Evolutionary conservation across 192 early-diverging fungal species (phyloP).

Genomic region (Coemansia furcata): DNA sequence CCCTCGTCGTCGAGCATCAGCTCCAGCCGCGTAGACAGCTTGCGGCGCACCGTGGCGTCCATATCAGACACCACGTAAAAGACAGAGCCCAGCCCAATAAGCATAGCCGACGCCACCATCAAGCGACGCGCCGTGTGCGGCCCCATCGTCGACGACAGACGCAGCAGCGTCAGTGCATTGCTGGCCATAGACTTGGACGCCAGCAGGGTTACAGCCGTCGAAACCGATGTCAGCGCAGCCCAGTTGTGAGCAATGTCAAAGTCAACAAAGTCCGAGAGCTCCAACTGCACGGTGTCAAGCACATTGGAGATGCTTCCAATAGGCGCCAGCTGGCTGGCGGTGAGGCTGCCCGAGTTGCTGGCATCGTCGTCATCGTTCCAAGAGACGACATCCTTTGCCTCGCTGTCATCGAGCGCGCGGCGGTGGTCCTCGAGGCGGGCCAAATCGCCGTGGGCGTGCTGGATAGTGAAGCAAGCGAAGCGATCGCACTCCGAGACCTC

Average conservation of each 20-base stretch:
- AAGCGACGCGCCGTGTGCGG: conserved; percentile 41
- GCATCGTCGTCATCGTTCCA: conserved; percentile 20
- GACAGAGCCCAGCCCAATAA: conserved; percentile 55
- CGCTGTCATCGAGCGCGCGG: conserved; percentile 16
- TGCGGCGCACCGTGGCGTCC: conserved; percentile 67
- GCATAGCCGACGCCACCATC: conserved; percentile 35
- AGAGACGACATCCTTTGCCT: background rate
- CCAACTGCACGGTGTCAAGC: conserved; percentile 47
- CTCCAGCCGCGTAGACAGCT: conserved; percentile 57
- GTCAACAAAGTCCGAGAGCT: conserved; percentile 62
- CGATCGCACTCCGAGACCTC: conserved; percentile 62
- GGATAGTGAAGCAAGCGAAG: conserved; percentile 54
- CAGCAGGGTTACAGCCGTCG: conserved; percentile 55
- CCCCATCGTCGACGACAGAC: conserved; percentile 44
- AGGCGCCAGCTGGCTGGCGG: conserved; percentile 37
- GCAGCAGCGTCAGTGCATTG: conserved; percentile 34
- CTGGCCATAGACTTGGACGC: conserved; percentile 37
- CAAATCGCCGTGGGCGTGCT: conserved; percentile 39
- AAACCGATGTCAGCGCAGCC: conserved; percentile 58
- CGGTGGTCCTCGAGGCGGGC: conserved; percentile 33
- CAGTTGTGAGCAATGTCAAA: conserved; percentile 61
- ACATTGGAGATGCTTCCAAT: conserved; percentile 54
- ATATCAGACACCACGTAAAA: conserved; percentile 69
- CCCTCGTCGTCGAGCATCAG: conserved; percentile 55
- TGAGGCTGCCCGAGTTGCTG: background rate